A percentile compares a stretch with the other conserved stretches of the same genome.
These are phyloP conservation scores for Populus hybrid DNA, from an alignment of 441 rosid genomes.

Conservation along the genomic window DNA sequence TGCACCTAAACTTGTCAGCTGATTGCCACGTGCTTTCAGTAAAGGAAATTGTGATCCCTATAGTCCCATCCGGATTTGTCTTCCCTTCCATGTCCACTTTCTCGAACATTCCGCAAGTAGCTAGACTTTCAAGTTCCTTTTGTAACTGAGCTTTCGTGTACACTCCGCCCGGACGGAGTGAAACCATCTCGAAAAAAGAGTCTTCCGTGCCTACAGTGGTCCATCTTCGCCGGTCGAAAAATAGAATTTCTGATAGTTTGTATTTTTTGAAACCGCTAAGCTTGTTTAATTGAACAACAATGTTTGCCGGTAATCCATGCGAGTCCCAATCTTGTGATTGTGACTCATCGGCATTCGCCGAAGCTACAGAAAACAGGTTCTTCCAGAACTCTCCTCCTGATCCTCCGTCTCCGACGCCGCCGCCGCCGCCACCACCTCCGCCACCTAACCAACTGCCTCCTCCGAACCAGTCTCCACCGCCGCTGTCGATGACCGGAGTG, in stretches of 20 bases:
- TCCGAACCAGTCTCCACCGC: too few species aligned
- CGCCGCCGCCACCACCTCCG: too few species aligned
- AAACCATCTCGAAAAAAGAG: slow-evolving; percentile 95
- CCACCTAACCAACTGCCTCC: too few species aligned
- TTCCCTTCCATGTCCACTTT: slow-evolving; percentile 86
- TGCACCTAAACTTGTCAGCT: slow-evolving; percentile 80
- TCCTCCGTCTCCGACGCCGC: too few species aligned
- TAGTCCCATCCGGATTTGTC: slow-evolving; percentile 80
- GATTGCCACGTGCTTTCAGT: slow-evolving; percentile 91
- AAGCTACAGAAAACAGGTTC: slow-evolving; percentile 37
- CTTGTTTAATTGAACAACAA: slow-evolving; percentile 68
- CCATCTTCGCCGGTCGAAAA: slow-evolving; percentile 60
- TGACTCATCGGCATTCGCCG: slow-evolving; percentile 69
- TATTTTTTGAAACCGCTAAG: slow-evolving; percentile 81
- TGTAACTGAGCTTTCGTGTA: slow-evolving; percentile 78
- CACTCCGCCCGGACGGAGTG: slow-evolving; percentile 74
- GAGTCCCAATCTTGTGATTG: slow-evolving; percentile 79
- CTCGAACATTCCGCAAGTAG: slow-evolving; percentile 97
- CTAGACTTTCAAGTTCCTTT: slow-evolving; percentile 85
- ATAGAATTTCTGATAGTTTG: slow-evolving; percentile 72
- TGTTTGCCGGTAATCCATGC: slow-evolving; percentile 90
- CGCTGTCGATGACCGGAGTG: too few species aligned
- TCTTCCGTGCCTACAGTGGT: slow-evolving; percentile 77
- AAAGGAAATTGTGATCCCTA: slow-evolving; percentile 65
- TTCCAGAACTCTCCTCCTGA: slow-evolving; percentile 64